Conservation (phyloP, 495 filamentous ascomycete species). For the Cetradonia linearis region DNA sequence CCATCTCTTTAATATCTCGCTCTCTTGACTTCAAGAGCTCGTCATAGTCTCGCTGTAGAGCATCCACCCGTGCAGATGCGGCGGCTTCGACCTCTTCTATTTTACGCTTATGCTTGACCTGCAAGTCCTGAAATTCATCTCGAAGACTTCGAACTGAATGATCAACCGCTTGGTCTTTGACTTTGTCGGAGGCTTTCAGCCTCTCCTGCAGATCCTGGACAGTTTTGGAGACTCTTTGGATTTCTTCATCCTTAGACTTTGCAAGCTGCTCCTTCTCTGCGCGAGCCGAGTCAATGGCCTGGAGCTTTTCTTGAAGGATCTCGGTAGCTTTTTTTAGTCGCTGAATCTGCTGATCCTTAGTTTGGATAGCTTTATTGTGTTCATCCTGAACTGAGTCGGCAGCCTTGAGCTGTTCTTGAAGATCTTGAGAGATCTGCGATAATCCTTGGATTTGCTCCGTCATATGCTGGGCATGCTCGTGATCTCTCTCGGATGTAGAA, state of each 20-base stretch:
- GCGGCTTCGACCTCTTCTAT: constrained; percentile 7
- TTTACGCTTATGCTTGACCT: constrained; percentile 14
- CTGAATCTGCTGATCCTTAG: constrained; percentile 12
- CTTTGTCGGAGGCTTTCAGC: background rate
- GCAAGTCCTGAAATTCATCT: constrained; percentile 10
- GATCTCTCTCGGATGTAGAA: background rate
- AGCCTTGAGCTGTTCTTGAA: constrained; percentile 2
- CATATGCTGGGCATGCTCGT: background rate
- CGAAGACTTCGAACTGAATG: constrained; percentile 10
- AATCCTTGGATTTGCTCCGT: background rate
- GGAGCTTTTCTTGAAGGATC: constrained; percentile 1
- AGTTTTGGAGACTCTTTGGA: background rate
- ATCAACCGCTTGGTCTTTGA: constrained; percentile 11
- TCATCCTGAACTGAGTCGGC: constrained; percentile 5
- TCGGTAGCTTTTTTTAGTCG: background rate
- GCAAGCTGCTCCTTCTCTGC: background rate
- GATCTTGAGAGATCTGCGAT: background rate
- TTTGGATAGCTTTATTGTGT: background rate
- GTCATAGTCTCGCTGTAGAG: constrained; percentile 4
- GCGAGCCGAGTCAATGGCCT: background rate
- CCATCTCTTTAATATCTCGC: constrained; percentile 12
- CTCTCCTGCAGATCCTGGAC: constrained; percentile 3
- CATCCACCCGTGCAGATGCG: background rate
- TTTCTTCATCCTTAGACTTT: constrained; percentile 12
- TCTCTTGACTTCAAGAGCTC: constrained; percentile 13